phyloP scores from a whole-genome alignment of 1,284 basidiomycete species.

The Phylloporus sp. region DNA sequence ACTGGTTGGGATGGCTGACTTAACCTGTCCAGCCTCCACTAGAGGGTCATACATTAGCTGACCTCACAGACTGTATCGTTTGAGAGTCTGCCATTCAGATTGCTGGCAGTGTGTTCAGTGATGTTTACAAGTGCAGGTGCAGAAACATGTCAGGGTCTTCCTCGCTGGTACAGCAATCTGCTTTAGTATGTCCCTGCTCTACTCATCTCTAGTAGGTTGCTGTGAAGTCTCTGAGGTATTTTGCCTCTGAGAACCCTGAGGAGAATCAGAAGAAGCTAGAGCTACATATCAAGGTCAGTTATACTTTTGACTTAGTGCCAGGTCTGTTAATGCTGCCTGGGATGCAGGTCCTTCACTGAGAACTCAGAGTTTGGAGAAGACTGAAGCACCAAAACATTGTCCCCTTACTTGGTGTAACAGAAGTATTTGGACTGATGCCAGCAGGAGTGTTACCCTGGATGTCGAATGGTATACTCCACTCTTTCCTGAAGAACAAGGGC shows the following conservation, averaged over 20 bases:
- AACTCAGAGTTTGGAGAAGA: too few relatives aligned
- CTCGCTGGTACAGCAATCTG: neutral
- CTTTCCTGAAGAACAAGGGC: too few relatives aligned
- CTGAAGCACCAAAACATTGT: too few relatives aligned
- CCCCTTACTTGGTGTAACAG: too few relatives aligned
- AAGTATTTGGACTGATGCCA: too few relatives aligned
- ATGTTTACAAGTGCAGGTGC: constrained; percentile 10
- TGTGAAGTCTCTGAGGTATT: constrained; percentile 12
- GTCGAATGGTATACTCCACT: too few relatives aligned
- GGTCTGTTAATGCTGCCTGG: too few relatives aligned
- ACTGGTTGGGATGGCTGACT: too few relatives aligned
- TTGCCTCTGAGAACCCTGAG: neutral
- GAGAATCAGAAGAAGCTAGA: neutral
- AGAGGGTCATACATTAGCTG: neutral
- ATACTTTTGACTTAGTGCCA: too few relatives aligned
- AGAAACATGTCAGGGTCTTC: neutral
- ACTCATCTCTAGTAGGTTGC: constrained; percentile 5
- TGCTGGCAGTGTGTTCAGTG: constrained; percentile 1
- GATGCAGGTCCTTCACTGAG: too few relatives aligned
- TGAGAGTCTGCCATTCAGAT: neutral
- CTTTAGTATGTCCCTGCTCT: neutral
- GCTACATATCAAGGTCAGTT: neutral
- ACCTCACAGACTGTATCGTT: constrained; percentile 6
- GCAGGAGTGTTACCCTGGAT: too few relatives aligned
- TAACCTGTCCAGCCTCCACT: neutral